Percentiles rank a stretch among this genome's conserved stretches.
These are phyloP conservation scores for Cyberlindnera bimundalis DNA, from an alignment of 805 yeast genomes.

Conservation along the genomic window DNA sequence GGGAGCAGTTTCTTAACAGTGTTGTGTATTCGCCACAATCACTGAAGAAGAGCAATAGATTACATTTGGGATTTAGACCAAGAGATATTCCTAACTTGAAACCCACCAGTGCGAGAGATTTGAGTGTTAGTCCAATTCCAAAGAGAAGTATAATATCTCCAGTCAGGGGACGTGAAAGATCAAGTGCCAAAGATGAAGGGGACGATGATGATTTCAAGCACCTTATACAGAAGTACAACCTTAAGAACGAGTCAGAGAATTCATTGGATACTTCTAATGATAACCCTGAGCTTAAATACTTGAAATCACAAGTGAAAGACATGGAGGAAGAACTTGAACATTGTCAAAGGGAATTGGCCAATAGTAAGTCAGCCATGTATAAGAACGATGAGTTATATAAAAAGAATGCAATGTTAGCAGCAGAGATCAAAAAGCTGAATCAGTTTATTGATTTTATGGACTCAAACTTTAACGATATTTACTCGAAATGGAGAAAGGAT, in stretches of 20 bases:
- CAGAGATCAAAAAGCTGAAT: constrained; percentile 19
- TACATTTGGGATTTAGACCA: constrained; percentile 7
- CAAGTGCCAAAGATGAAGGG: too few relatives aligned
- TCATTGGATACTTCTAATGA: not conserved
- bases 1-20: constrained; percentile 16
- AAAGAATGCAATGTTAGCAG: constrained; percentile 9
- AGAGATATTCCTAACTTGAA: constrained; percentile 12
- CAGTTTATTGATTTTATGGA: constrained; percentile 22
- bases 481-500: constrained; percentile 13
- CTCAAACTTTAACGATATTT: constrained; percentile 16
- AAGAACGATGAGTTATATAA: constrained; percentile 6
- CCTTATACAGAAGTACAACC: constrained; percentile 15
- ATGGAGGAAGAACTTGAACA: constrained; percentile 12
- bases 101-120: constrained; percentile 1
- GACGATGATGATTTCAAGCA: constrained; percentile 10
- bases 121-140: not conserved
- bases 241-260: constrained; percentile 10
- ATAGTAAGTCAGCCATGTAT: constrained; percentile 1
- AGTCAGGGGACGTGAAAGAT: too few relatives aligned
- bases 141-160: too few relatives aligned
- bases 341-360: constrained; percentile 5
- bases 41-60: not conserved
- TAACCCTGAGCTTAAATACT: constrained; percentile 1
- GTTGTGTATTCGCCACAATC: constrained; percentile 3
- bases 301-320: constrained; percentile 7